Evolutionary conservation across 495 filamentous ascomycete species (phyloP).

Genomic region (Ascodesmis nigricans): DNA sequence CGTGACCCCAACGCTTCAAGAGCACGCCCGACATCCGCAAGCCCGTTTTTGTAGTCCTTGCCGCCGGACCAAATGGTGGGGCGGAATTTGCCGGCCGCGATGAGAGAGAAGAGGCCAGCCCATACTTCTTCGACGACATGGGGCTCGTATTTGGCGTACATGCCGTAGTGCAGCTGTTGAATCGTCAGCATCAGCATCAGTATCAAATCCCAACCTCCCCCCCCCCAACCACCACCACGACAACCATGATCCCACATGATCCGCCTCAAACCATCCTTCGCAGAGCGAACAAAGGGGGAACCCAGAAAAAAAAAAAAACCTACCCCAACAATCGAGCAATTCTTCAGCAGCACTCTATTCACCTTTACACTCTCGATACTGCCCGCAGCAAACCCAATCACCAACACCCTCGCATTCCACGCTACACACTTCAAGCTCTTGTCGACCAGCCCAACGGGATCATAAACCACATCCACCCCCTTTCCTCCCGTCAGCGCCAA

Average conservation of each 20-base stretch:
- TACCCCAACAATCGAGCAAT: neutral
- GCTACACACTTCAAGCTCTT: conserved; percentile 64
- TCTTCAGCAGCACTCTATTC: conserved; percentile 44
- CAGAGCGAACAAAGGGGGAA: no score
- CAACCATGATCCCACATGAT: no score
- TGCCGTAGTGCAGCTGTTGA: conserved; percentile 94
- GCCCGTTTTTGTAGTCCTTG: conserved; percentile 53
- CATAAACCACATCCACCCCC: conserved; percentile 77
- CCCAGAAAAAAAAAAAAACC: no score
- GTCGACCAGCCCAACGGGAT: conserved; percentile 74
- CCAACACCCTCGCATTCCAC: conserved; percentile 72
- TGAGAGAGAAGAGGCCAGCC: conserved; percentile 56
- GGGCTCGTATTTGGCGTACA: conserved; percentile 51
- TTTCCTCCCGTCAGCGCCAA: conserved; percentile 46
- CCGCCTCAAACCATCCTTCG: no score
- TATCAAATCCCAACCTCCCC: no score
- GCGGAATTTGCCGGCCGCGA: conserved; percentile 54
- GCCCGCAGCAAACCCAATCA: conserved; percentile 80
- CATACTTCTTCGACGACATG: conserved; percentile 53
- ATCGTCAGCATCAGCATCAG: no score
- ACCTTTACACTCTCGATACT: conserved; percentile 75
- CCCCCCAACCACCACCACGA: no score
- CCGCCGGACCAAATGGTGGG: conserved; percentile 58
- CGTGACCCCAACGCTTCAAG: conserved; percentile 53
- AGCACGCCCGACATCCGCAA: conserved; percentile 59